Base-by-base conservation (phyloP, 345 rosid species). In the Lenwebbia sp. region DNA sequence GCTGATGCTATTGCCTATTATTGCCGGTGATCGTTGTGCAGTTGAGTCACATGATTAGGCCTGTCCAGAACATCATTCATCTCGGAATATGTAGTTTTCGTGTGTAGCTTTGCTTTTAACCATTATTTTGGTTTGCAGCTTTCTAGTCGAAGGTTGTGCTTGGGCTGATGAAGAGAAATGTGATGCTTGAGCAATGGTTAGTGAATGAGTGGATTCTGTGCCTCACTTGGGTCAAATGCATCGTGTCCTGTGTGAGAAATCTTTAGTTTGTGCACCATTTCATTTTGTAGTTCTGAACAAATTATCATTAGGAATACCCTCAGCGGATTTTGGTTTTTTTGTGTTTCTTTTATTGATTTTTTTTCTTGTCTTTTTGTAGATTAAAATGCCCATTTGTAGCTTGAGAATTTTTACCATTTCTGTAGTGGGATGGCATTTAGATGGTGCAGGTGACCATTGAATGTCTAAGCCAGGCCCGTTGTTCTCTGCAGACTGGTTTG, bases 91-190 rank as follows among this genome's bases (percentile, higher is more conserved):
- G 7, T 21, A 19, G 47, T 70, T 33, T 37, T 70, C 7, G 25
- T 37, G 13, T 19, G 47, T 33, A 33, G 12, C 81, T 33, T 70
- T 70, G 13, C 76, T 65, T 33, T 4, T 70, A 1, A 70, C 4
- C 25, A 19, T 2, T 70, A 37, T 33, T 19, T 70, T 33, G 47
- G 81, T 40, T 70, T 70, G 81, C 81, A 70, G 81, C 13, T 70
- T 37, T 13, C 78, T 19, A 19, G 47, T 33, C 78, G 10, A 70
- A 65, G 78, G 19, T 49, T 22, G 81, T 85, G 90, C 91, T 87
- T 78, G 88, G 87, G 90, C 87, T 84, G 92, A 89, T 78, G 87
- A 52, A 33, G 87, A 62, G 83, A 82, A 81, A 62, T 86, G 89
- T 87, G 91, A 83, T 83, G 90, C 90, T 88, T 47, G 88, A 84